Percentiles rank a stretch among this genome's conserved stretches.
These are phyloP conservation scores for Arctium minus DNA, from an alignment of 129 eudicot species.

Conservation along the genomic window DNA sequence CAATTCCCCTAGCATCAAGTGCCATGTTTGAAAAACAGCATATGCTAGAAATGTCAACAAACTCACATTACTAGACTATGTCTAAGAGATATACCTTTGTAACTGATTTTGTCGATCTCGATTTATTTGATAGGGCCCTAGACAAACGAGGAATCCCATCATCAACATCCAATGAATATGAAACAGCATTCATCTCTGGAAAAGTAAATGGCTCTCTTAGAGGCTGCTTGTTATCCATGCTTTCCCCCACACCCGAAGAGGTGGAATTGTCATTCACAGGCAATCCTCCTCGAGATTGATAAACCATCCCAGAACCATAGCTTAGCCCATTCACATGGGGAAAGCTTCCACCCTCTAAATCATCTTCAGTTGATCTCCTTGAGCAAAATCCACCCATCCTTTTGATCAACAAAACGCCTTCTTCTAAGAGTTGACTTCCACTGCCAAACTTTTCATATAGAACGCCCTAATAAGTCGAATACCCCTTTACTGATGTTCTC, in stretches of 20 bases:
- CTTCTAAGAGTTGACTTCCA: conserved; percentile 6
- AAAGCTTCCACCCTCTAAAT: conserved; percentile 33
- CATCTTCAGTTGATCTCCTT: conserved; percentile 65
- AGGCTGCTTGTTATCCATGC: conserved; percentile 36
- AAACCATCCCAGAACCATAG: conserved; percentile 46
- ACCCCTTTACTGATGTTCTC: not conserved
- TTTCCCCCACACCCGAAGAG: conserved; percentile 26
- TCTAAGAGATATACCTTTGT: conserved; percentile 52
- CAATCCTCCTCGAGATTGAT: conserved; percentile 44
- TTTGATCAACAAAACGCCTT: not conserved
- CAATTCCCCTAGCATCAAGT: not conserved
- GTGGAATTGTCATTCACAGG: conserved; percentile 29
- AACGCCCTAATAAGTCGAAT: not conserved
- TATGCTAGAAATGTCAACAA: not conserved
- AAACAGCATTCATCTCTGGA: conserved; percentile 53
- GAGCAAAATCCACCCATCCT: conserved; percentile 94
- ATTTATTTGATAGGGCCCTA: conserved; percentile 63
- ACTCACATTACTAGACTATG: not conserved
- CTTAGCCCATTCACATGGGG: conserved; percentile 51
- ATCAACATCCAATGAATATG: conserved; percentile 43
- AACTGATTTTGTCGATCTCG: conserved; percentile 60
- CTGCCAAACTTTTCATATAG: conserved; percentile 30
- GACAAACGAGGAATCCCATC: conserved; percentile 88
- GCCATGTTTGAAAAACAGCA: not conserved
- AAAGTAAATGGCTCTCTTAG: conserved; percentile 65